Conservation (phyloP, 768 basidiomycete species). For the Macrolepiota fuliginosa region DNA sequence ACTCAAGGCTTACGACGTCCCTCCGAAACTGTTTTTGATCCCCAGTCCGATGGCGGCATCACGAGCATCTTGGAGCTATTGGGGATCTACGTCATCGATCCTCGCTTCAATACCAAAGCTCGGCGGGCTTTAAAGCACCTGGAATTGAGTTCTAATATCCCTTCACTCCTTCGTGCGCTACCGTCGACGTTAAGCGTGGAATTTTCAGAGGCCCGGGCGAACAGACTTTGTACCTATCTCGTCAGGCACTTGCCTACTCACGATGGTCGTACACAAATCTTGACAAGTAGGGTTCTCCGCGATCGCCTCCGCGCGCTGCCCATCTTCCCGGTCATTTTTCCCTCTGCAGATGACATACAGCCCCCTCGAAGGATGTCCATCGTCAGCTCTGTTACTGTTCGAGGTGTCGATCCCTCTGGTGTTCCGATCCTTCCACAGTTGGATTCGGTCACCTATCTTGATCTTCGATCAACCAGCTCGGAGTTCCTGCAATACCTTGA, state of each 20-base stretch:
- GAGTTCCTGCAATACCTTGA: slow-evolving; percentile 17
- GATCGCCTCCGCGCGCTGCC: slow-evolving; percentile 21
- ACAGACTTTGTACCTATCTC: not conserved
- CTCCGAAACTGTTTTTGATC: slow-evolving; percentile 26
- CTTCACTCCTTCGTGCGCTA: slow-evolving; percentile 29
- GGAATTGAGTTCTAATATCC: slow-evolving; percentile 16
- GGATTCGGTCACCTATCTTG: not conserved
- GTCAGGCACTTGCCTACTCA: slow-evolving; percentile 6
- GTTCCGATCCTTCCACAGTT: slow-evolving; percentile 3
- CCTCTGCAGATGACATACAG: not conserved
- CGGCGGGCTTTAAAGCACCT: slow-evolving; percentile 10
- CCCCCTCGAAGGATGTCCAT: not conserved
- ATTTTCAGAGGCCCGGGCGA: not conserved
- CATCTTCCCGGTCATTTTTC: slow-evolving; percentile 27
- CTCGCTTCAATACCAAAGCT: slow-evolving; percentile 18
- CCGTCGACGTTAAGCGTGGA: not conserved
- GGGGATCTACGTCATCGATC: slow-evolving; percentile 33
- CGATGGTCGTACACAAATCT: slow-evolving; percentile 6
- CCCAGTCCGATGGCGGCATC: not conserved
- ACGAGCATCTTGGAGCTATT: slow-evolving; percentile 23
- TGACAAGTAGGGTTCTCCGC: slow-evolving; percentile 4
- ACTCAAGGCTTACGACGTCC: slow-evolving; percentile 24
- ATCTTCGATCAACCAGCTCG: not conserved
- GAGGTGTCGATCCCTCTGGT: not conserved
- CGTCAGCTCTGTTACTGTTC: not conserved